phyloP scores from a whole-genome alignment of 2,329 filamentous ascomycete genomes.

The Fusarium neocosmosporiellum region DNA sequence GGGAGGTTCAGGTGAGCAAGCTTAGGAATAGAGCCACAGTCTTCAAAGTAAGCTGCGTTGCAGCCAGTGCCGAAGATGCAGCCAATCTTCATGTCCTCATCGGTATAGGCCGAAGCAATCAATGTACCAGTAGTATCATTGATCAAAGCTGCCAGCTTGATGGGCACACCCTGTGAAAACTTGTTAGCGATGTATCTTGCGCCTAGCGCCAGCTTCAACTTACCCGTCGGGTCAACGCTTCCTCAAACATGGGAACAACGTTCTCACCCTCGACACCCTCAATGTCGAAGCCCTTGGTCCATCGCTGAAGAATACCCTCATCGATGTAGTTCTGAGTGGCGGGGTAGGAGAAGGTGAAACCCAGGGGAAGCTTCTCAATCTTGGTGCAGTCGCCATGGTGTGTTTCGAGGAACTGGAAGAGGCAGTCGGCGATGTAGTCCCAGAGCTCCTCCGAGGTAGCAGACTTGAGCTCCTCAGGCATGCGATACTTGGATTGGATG shows the following conservation, averaged over 20 bases:
- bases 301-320: slow-evolving; percentile 90
- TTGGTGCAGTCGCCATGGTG: slow-evolving; percentile 77
- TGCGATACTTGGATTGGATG: slow-evolving; percentile 94
- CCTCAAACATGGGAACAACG: slow-evolving; percentile 88
- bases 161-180: slow-evolving; percentile 78
- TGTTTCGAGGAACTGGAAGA: slow-evolving; percentile 89
- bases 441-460: slow-evolving; percentile 87
- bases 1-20: slow-evolving; percentile 91
- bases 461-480: slow-evolving; percentile 92
- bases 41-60: slow-evolving; percentile 98
- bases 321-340: slow-evolving; percentile 94
- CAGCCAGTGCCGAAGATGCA: slow-evolving; percentile 99
- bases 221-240: slow-evolving; percentile 72
- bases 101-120: slow-evolving; percentile 97
- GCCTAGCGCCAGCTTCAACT: slow-evolving; percentile 6
- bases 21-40: slow-evolving; percentile 91
- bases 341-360: slow-evolving; percentile 97
- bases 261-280: slow-evolving; percentile 90
- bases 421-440: slow-evolving; percentile 94
- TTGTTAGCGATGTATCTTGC: slow-evolving; percentile 15
- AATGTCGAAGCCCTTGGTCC: slow-evolving; percentile 98
- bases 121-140: slow-evolving; percentile 98
- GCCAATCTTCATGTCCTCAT: slow-evolving; percentile 90
- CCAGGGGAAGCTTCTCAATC: slow-evolving; percentile 77
- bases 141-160: slow-evolving; percentile 92